These are phyloP conservation scores for Zygoascus biomembranicola DNA, from an alignment of 805 yeast genomes.

Conservation along the genomic window DNA sequence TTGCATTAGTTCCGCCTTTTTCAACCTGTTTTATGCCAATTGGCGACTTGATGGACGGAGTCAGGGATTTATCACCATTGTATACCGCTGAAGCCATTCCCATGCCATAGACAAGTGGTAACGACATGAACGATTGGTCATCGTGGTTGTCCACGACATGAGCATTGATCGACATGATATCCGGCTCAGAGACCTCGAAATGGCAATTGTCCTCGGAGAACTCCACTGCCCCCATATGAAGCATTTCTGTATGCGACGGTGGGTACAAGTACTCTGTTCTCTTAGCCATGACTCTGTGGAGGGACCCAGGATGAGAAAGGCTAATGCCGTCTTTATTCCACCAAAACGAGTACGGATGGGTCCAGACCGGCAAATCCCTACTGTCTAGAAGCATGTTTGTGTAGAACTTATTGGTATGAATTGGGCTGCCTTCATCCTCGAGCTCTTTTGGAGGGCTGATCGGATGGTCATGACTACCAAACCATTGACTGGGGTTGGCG, in stretches of 20 bases:
- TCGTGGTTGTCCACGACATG: conserved; percentile 8
- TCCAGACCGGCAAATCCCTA: conserved; percentile 64
- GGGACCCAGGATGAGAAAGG: conserved; percentile 47
- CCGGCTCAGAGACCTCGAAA: conserved; percentile 6
- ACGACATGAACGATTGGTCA: conserved; percentile 7
- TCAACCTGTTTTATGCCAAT: conserved; percentile 55
- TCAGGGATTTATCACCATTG: conserved; percentile 9
- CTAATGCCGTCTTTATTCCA: conserved; percentile 53
- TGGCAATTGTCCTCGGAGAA: conserved; percentile 24
- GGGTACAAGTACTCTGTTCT: conserved; percentile 33
- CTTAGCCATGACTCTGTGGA: conserved; percentile 59
- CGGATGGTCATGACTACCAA: conserved; percentile 2
- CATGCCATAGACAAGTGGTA: conserved; percentile 52
- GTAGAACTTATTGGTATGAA: conserved; percentile 63
- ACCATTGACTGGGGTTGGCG: background rate
- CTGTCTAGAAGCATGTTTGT: conserved; percentile 58
- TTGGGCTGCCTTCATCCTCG: conserved; percentile 2
- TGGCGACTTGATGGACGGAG: conserved; percentile 37
- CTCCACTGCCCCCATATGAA: background rate
- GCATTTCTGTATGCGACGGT: background rate
- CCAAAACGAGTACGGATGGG: conserved; percentile 75
- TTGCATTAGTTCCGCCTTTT: conserved; percentile 32
- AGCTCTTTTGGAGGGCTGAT: background rate
- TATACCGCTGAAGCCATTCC: conserved; percentile 48
- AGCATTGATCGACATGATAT: conserved; percentile 18